Percentiles rank a stretch among this genome's conserved stretches.
Conservation (phyloP, 129 eudicot genomes). For the Helianthus annuus region HanXRQr2.0-SUNRISE NC_035441.2:181571983-181572482, state of each 20-base stretch:
- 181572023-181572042: slow-evolving; percentile 87
- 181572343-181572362: slow-evolving; percentile 93
- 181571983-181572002: slow-evolving; percentile 98
- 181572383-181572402: slow-evolving; percentile 99
- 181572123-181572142: slow-evolving; percentile 48
- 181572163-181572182: slow-evolving; percentile 54
- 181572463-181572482: background rate
- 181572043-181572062: slow-evolving; percentile 92
- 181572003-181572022: slow-evolving; percentile 86
- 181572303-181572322: slow-evolving; percentile 19
- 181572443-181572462: background rate
- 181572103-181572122: slow-evolving; percentile 58
- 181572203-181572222: slow-evolving; percentile 94
- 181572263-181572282: background rate
- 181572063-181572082: slow-evolving; percentile 89
- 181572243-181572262: background rate
- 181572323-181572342: slow-evolving; percentile 97
- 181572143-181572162: slow-evolving; percentile 53
- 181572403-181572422: slow-evolving; percentile 55
- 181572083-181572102: slow-evolving; percentile 83
- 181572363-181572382: slow-evolving; percentile 92
- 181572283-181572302: background rate
- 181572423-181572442: background rate
- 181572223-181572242: slow-evolving; percentile 73
- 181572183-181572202: slow-evolving; percentile 56